Evolutionary conservation across 1,284 basidiomycete species (phyloP), one percentile per base, ranked within the genome.

Genomic region (Irpex sp.): DNA sequence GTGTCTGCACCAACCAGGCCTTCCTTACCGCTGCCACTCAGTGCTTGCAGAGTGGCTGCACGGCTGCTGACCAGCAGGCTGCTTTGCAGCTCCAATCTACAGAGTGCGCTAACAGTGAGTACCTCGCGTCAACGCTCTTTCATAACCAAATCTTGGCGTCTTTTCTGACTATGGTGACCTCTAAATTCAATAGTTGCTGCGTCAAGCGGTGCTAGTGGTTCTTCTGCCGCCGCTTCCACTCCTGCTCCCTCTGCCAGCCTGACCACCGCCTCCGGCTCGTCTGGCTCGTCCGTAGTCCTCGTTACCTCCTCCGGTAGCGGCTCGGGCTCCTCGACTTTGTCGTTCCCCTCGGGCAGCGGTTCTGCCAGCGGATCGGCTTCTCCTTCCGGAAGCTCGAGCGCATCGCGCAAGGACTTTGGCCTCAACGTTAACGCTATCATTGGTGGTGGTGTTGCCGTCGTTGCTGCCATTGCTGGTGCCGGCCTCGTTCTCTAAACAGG

Each of bases 11-110:
- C 19, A 71, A 64, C 64, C 19, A 54, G 9, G 49, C 56, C 4
- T 75, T 73, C 73, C 69, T 74, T 65, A 5, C n/a, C 7, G 55
- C 65, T 0, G 69, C 70, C 0, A 37, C 40, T 1, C 15, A 51
- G 8, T 76, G 75, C 65, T 62, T 75, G 47, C 4, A 58, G 31
- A 21, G 61, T 17, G 66, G 56, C 47, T 75, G 75, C 69, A 59
- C 71, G 1, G 4, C 68, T 8, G 55, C 60, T 2, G 38, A 40
- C 38, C 73, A 73, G 31, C 11, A 59, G 31, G 60, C 71, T n/a
- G 74, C 73, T 0, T 40, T 58, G 55, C 64, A 63, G 38, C 67
- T 75, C 38, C 68, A 74, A 62, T 21, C 62, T 8, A 2, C 57
- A 3, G 58, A 73, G 62, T 77, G 75, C 56, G 74, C 61, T 31